A percentile compares a stretch with the other conserved stretches of the same genome.
phyloP scores from a whole-genome alignment of 805 yeast genomes.

The Kuraishia ogatae region DNA sequence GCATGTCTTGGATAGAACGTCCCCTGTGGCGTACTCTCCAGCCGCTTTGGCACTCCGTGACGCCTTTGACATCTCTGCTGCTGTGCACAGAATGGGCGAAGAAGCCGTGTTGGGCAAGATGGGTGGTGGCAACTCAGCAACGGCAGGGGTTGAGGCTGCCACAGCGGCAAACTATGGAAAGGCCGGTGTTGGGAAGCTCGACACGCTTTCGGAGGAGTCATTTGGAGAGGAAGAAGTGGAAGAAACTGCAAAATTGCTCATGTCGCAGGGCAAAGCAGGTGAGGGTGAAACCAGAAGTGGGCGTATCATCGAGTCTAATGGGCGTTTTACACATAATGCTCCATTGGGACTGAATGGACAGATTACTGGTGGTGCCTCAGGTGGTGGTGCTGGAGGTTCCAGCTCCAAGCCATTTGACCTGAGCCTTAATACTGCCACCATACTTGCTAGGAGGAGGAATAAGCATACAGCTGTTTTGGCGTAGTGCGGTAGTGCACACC shows the following conservation, averaged over 20 bases:
- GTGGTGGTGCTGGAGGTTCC: too few relatives aligned
- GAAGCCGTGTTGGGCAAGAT: constrained; percentile 23
- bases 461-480: constrained; percentile 5
- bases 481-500: too few relatives aligned
- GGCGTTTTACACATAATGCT: background rate
- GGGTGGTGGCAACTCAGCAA: constrained; percentile 11
- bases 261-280: background rate
- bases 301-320: background rate
- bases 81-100: constrained; percentile 51
- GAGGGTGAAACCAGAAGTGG: constrained; percentile 1
- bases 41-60: constrained; percentile 52
- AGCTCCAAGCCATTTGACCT: constrained; percentile 33
- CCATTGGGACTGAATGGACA: background rate
- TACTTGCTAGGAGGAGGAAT: constrained; percentile 35
- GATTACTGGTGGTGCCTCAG: background rate
- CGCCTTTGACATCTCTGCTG: constrained; percentile 53
- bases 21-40: constrained; percentile 36
- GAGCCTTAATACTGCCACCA: constrained; percentile 43
- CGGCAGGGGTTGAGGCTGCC: background rate
- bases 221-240: constrained; percentile 2
- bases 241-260: background rate
- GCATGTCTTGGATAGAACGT: constrained; percentile 2
- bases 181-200: background rate
- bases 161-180: background rate
- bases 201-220: constrained; percentile 1